Conservation (phyloP, 2,329 filamentous ascomycete species). For the Pyrenophora seminiperda region DNA sequence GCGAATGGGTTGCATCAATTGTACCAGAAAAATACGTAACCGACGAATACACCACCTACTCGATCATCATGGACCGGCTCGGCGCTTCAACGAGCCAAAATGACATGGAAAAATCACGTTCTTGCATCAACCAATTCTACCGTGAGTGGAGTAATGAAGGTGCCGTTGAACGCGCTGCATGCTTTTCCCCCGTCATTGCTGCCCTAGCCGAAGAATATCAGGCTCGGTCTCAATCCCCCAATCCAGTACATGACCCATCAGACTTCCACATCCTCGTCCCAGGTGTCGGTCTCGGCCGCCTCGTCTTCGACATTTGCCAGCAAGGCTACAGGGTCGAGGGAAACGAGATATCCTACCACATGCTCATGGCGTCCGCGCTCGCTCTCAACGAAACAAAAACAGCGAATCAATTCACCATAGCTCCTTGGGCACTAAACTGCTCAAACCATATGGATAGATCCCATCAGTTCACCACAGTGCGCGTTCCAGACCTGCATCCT, state of each 20-base stretch:
- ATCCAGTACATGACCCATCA: slow-evolving; percentile 26
- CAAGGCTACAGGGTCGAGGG: slow-evolving; percentile 79
- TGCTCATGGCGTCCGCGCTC: slow-evolving; percentile 82
- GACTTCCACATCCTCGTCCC: slow-evolving; percentile 76
- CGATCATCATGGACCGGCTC: slow-evolving; percentile 65
- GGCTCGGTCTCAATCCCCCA: not conserved
- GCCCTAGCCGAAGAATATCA: slow-evolving; percentile 62
- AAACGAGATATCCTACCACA: slow-evolving; percentile 95
- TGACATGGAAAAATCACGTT: slow-evolving; percentile 89
- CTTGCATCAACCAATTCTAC: slow-evolving; percentile 91
- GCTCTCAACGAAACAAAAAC: slow-evolving; percentile 70
- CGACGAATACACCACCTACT: slow-evolving; percentile 46
- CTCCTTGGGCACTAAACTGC: slow-evolving; percentile 86
- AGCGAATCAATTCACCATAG: slow-evolving; percentile 71
- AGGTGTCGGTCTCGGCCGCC: slow-evolving; percentile 83
- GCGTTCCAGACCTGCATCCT: slow-evolving; percentile 74
- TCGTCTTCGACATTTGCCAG: slow-evolving; percentile 84
- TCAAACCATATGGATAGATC: slow-evolving; percentile 78
- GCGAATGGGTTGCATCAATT: slow-evolving; percentile 41
- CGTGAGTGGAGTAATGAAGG: slow-evolving; percentile 91
- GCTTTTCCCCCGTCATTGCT: slow-evolving; percentile 73
- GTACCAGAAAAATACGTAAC: slow-evolving; percentile 36
- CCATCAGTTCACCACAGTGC: slow-evolving; percentile 75
- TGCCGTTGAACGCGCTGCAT: slow-evolving; percentile 71
- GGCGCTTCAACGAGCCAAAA: slow-evolving; percentile 62